A percentile compares a stretch with the other conserved stretches of the same genome.
Evolutionary conservation across 768 basidiomycete genomes (phyloP).

Genomic region (Leccinum longicurvipes): DNA sequence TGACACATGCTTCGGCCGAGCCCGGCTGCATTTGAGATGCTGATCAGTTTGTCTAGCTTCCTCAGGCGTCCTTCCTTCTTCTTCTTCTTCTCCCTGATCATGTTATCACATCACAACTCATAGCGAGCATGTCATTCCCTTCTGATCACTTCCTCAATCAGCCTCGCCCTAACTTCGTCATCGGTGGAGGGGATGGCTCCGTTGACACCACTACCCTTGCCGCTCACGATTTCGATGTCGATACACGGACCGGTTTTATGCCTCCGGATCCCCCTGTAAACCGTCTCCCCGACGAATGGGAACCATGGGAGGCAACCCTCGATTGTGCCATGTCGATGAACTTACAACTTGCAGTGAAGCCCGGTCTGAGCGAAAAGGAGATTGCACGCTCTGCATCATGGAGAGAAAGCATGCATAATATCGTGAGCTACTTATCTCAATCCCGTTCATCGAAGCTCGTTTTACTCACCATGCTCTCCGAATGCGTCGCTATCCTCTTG

Average conservation of each 20-base stretch:
- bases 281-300: slow-evolving; percentile 62
- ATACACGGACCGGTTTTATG: slow-evolving; percentile 89
- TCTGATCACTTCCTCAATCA: slow-evolving; percentile 35
- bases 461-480: neutral
- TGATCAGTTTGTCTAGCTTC: neutral
- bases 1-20: no score
- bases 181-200: slow-evolving; percentile 20
- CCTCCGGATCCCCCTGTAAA: slow-evolving; percentile 68
- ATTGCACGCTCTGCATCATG: slow-evolving; percentile 46
- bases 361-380: slow-evolving; percentile 35
- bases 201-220: slow-evolving; percentile 64
- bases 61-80: no score
- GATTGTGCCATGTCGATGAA: slow-evolving; percentile 45
- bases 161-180: slow-evolving; percentile 30
- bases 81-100: neutral
- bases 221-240: slow-evolving; percentile 89
- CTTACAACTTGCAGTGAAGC: slow-evolving; percentile 57
- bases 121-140: slow-evolving; percentile 10
- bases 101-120: neutral
- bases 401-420: slow-evolving; percentile 45
- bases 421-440: slow-evolving; percentile 34
- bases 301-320: slow-evolving; percentile 66
- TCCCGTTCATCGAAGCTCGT: neutral
- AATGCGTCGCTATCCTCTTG: neutral
- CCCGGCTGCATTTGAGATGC: no score